These are phyloP conservation scores for Xylaria sp. DNA, from an alignment of 2,329 filamentous ascomycete genomes.

Conservation along the genomic window DNA sequence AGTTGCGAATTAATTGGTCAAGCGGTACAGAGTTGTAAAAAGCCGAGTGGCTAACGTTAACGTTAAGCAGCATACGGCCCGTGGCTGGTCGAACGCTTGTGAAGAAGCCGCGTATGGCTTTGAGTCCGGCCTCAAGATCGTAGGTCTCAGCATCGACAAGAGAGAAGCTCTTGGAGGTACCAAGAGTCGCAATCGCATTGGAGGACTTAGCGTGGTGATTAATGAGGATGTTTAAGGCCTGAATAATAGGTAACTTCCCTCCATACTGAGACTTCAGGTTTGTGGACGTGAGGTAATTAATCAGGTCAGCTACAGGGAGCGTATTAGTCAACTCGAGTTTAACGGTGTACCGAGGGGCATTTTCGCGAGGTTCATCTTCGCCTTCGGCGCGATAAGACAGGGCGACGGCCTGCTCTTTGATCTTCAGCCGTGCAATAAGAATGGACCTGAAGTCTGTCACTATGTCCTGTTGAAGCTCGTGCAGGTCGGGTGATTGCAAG, in stretches of 20 bases:
- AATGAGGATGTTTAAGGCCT: conserved; percentile 42
- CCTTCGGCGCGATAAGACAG: conserved; percentile 47
- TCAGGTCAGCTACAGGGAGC: conserved; percentile 11
- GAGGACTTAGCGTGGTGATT: conserved; percentile 50
- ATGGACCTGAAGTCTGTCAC: conserved; percentile 51
- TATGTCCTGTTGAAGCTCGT: conserved; percentile 32
- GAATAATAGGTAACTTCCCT: conserved; percentile 42
- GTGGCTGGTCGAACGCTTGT: conserved; percentile 50
- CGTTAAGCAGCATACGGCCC: conserved; percentile 50
- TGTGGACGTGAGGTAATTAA: conserved; percentile 21
- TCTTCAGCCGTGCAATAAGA: conserved; percentile 44
- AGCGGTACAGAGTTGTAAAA: conserved; percentile 46
- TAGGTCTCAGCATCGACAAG: conserved; percentile 19
- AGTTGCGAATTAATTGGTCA: background rate
- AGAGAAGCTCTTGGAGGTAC: conserved; percentile 47
- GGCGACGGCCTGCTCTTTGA: conserved; percentile 30
- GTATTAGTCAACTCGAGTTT: background rate
- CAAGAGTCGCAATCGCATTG: conserved; percentile 44
- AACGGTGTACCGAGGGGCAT: conserved; percentile 18
- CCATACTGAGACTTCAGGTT: conserved; percentile 33
- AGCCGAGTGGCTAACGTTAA: conserved; percentile 50
- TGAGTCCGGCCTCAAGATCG: conserved; percentile 46
- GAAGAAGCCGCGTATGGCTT: conserved; percentile 50
- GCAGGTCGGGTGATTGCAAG: conserved; percentile 10
- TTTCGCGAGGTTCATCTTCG: conserved; percentile 44